Conservation (phyloP, 495 filamentous ascomycete species). For the Endocarpon pusillum region DNA sequence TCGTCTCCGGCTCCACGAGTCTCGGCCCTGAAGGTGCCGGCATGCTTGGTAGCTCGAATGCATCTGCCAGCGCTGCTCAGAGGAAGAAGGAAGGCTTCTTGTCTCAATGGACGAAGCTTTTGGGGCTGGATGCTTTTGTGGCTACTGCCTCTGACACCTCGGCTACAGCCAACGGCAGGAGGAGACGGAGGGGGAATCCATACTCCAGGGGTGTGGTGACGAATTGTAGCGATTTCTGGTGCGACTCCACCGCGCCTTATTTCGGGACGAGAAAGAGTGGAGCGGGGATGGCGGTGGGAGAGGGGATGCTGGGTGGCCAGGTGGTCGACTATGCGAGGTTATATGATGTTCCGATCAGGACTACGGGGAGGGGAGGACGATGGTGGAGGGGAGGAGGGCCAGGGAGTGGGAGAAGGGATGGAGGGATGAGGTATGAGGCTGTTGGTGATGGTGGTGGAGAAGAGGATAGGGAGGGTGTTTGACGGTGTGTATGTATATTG, state of each 20-base stretch:
- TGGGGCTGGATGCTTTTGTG: constrained; percentile 85
- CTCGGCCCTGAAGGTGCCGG: constrained; percentile 48
- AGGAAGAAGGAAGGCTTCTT: constrained; percentile 39
- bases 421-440: no score
- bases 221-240: constrained; percentile 96
- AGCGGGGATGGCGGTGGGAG: no score
- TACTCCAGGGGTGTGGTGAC: constrained; percentile 65
- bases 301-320: constrained; percentile 63
- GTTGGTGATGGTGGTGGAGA: no score
- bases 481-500: no score
- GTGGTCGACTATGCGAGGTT: constrained; percentile 71
- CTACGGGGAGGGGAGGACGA: constrained; percentile 24
- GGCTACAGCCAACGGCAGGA: constrained; percentile 31
- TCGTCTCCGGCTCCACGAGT: constrained; percentile 54
- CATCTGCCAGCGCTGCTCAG: constrained; percentile 18
- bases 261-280: constrained; percentile 62
- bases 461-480: no score
- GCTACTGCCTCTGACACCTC: constrained; percentile 56
- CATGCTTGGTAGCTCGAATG: constrained; percentile 33
- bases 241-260: constrained; percentile 57
- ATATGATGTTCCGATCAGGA: constrained; percentile 66
- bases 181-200: constrained; percentile 44
- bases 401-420: neutral
- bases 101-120: constrained; percentile 60
- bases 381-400: constrained; percentile 20